phyloP scores from a whole-genome alignment of 805 yeast genomes.

The Suhomyces emberorum region DNA sequence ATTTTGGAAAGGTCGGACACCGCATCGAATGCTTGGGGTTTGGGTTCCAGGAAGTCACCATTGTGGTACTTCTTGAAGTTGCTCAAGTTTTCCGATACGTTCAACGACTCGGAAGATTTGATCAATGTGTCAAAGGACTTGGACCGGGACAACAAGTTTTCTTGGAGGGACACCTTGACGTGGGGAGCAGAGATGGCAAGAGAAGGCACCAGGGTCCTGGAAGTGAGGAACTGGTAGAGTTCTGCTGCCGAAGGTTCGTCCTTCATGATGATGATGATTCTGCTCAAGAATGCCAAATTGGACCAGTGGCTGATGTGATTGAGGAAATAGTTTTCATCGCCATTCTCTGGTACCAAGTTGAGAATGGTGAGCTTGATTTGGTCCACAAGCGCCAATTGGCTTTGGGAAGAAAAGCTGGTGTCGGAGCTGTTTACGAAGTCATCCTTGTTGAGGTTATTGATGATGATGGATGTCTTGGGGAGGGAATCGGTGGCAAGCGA shows the following conservation, averaged over 20 bases:
- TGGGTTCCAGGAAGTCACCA: slow-evolving; percentile 32
- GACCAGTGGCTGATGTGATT: slow-evolving; percentile 35
- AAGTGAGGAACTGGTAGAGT: slow-evolving; percentile 20
- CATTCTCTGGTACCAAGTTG: slow-evolving; percentile 14
- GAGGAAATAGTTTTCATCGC: slow-evolving; percentile 19
- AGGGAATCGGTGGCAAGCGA: neutral
- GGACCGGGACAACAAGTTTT: slow-evolving; percentile 34
- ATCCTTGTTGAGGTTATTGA: slow-evolving; percentile 29
- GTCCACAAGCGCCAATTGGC: slow-evolving; percentile 30
- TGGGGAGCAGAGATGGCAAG: slow-evolving; percentile 9
- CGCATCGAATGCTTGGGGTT: slow-evolving; percentile 30
- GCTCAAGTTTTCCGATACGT: slow-evolving; percentile 19
- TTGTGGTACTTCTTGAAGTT: slow-evolving; percentile 22
- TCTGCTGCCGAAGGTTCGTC: slow-evolving; percentile 24
- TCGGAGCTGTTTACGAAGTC: slow-evolving; percentile 22
- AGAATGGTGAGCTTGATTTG: slow-evolving; percentile 31
- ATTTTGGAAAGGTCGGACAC: slow-evolving; percentile 25
- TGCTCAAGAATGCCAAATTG: slow-evolving; percentile 33
- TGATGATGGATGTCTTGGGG: slow-evolving; percentile 30
- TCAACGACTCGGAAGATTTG: slow-evolving; percentile 16
- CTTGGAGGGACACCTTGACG: slow-evolving; percentile 33
- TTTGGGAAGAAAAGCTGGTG: slow-evolving; percentile 1
- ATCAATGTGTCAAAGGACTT: slow-evolving; percentile 22
- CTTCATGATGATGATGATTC: slow-evolving; percentile 38
- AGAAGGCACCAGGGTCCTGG: slow-evolving; percentile 6